Percentiles rank a stretch among this genome's conserved stretches.
Conservation (phyloP, 169 alveolate species). For the Plasmodium cynomolgi region DNA sequence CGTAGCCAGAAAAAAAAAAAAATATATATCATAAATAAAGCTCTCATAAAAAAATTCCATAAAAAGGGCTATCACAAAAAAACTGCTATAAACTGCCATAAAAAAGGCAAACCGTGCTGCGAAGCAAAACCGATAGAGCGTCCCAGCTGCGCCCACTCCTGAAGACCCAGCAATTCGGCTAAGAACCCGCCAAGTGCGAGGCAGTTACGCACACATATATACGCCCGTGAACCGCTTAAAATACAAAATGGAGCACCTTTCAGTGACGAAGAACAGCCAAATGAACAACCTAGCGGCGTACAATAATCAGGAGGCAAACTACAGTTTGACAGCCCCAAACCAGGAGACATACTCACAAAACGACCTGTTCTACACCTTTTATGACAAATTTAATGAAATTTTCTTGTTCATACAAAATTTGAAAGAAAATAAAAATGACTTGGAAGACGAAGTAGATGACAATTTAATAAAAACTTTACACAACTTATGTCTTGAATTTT, state of each 20-base stretch:
- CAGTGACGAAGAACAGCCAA: constrained; percentile 21
- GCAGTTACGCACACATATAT: neutral
- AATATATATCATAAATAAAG: neutral
- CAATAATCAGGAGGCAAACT: constrained; percentile 1
- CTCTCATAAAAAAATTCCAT: neutral
- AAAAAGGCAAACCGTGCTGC: neutral
- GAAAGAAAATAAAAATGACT: constrained; percentile 60
- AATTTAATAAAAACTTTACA: constrained; percentile 60
- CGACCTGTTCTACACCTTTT: constrained; percentile 31
- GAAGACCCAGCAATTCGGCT: neutral
- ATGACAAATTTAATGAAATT: constrained; percentile 36
- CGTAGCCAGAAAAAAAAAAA: neutral
- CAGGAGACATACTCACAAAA: neutral
- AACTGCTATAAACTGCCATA: neutral
- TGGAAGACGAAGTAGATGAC: constrained; percentile 71
- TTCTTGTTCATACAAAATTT: constrained; percentile 40
- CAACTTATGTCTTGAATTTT: constrained; percentile 44
- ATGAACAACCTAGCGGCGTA: neutral
- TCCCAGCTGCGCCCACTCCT: neutral
- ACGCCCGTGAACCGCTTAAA: neutral
- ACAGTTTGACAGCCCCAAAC: neutral
- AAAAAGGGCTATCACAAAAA: neutral
- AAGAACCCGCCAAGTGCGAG: neutral
- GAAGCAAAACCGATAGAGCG: neutral
- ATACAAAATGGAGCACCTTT: constrained; percentile 21